phyloP scores from a whole-genome alignment of 306 rosid genomes.

The Ochetophila trinervis region DNA sequence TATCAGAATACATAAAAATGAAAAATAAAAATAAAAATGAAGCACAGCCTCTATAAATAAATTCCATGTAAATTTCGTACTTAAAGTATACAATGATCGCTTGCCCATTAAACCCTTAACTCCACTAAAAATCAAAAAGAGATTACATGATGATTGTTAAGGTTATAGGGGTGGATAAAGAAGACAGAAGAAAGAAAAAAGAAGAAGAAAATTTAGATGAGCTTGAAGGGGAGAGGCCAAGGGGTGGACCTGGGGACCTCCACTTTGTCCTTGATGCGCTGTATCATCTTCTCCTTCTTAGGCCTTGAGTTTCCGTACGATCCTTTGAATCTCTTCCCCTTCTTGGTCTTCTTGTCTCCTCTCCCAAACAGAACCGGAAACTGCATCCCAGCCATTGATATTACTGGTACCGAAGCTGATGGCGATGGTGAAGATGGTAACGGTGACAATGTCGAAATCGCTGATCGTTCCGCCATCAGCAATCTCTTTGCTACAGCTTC shows the following conservation, averaged over 20 bases:
- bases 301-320: slow-evolving; percentile 80
- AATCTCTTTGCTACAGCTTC: slow-evolving; percentile 52
- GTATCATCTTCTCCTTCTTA: slow-evolving; percentile 84
- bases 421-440: not conserved
- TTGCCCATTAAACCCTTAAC: not conserved
- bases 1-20: not conserved
- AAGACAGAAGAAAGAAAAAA: not conserved
- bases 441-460: slow-evolving; percentile 1
- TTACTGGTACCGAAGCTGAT: not conserved
- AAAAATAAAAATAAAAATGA: not conserved
- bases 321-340: slow-evolving; percentile 89
- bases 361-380: slow-evolving; percentile 70
- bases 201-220: slow-evolving; percentile 40
- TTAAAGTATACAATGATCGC: slow-evolving; percentile 9
- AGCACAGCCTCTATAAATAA: not conserved
- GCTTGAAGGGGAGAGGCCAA: slow-evolving; percentile 99
- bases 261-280: slow-evolving; percentile 83
- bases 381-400: slow-evolving; percentile 4
- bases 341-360: slow-evolving; percentile 91
- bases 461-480: slow-evolving; percentile 32
- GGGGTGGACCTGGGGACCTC: slow-evolving; percentile 98
- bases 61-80: not conserved
- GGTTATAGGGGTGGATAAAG: not conserved
- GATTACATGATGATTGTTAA: not conserved
- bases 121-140: not conserved